A percentile compares a stretch with the other conserved stretches of the same genome.
Evolutionary conservation across 2,329 filamentous ascomycete species (phyloP).

Genomic region (Pseudocercospora musae): DNA sequence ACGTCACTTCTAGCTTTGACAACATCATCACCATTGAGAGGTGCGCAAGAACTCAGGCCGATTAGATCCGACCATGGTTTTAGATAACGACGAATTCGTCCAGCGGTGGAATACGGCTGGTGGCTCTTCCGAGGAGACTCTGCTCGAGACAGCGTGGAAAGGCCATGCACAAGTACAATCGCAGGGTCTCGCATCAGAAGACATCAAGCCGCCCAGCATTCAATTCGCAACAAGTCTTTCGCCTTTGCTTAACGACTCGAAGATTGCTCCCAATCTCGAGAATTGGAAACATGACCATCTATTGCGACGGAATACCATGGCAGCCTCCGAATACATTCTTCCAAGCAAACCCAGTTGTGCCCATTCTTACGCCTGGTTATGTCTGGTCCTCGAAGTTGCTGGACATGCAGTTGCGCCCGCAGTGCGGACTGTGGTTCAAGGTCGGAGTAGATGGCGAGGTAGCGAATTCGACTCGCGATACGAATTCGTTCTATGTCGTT

Average conservation of each 20-base stretch:
- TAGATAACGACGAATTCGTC: neutral
- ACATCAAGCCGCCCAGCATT: neutral
- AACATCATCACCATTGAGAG: neutral
- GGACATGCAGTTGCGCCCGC: slow-evolving; percentile 5
- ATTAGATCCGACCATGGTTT: neutral
- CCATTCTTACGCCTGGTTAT: neutral
- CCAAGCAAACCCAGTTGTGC: neutral
- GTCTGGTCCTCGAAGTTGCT: slow-evolving; percentile 5
- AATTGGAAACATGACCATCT: neutral
- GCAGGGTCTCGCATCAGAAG: neutral
- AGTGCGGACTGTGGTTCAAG: neutral
- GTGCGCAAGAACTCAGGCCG: neutral
- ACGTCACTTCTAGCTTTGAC: neutral
- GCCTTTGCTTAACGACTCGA: neutral
- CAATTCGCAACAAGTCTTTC: neutral
- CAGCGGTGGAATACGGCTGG: neutral
- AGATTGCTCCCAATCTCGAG: neutral
- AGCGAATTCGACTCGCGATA: slow-evolving; percentile 5
- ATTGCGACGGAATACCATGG: slow-evolving; percentile 3
- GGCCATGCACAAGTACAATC: neutral
- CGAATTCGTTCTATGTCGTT: neutral
- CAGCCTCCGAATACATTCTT: neutral
- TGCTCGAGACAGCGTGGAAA: neutral
- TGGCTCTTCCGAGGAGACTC: neutral
- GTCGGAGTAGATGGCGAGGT: slow-evolving; percentile 1